A percentile compares a stretch with the other conserved stretches of the same genome.
phyloP scores from a whole-genome alignment of 257 asterid genomes.

The Oldenlandia corymbosa region DNA sequence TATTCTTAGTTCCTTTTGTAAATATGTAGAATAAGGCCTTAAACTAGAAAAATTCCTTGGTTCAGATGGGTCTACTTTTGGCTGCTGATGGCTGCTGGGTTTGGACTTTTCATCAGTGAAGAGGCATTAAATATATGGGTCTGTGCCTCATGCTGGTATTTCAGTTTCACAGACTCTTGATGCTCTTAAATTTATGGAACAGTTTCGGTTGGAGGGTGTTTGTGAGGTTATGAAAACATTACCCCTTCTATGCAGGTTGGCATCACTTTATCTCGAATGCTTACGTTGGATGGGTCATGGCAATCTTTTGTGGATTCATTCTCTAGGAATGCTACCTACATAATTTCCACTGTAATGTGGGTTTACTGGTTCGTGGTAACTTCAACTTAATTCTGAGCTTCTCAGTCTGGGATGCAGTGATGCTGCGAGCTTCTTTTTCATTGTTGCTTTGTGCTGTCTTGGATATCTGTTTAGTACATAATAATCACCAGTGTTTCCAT shows the following conservation, averaged over 20 bases:
- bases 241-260: conserved; percentile 63
- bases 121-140: conserved; percentile 93
- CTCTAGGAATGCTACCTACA: conserved; percentile 63
- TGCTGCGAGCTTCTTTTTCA: background rate
- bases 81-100: conserved; percentile 91
- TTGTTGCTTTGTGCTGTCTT: background rate
- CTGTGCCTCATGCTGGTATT: conserved; percentile 39
- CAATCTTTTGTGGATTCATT: conserved; percentile 60
- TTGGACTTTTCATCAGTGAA: conserved; percentile 79
- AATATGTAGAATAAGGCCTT: background rate
- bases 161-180: conserved; percentile 27
- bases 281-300: conserved; percentile 78
- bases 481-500: background rate
- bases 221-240: background rate
- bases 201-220: conserved; percentile 8
- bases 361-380: conserved; percentile 77
- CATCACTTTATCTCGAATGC: conserved; percentile 61
- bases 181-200: conserved; percentile 20
- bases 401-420: background rate
- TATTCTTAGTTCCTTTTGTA: background rate
- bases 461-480: background rate
- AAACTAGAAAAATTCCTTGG: conserved; percentile 10
- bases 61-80: conserved; percentile 91
- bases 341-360: conserved; percentile 69
- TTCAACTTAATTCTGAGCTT: background rate